Evolutionary conservation across 495 filamentous ascomycete genomes (phyloP).

Genomic region (Lasiosphaeria ovina): DNA sequence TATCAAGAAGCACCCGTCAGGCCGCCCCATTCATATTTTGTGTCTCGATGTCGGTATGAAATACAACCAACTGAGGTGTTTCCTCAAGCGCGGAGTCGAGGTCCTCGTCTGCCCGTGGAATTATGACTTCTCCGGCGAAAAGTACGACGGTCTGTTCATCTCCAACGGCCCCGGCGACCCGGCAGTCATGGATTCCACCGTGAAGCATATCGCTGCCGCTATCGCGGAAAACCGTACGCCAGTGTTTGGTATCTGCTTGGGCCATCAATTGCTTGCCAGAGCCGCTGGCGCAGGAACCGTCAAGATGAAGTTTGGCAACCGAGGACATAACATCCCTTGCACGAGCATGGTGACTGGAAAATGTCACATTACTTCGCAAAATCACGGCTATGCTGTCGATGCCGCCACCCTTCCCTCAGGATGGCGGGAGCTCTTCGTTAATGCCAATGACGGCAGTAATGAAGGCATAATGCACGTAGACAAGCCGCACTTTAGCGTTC

Average conservation of each 20-base stretch:
- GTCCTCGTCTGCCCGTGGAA: conserved; percentile 94
- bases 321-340: conserved; percentile 97
- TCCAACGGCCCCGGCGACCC: conserved; percentile 98
- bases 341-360: conserved; percentile 90
- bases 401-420: conserved; percentile 66
- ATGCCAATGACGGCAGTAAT: conserved; percentile 96
- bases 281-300: conserved; percentile 82
- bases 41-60: conserved; percentile 97
- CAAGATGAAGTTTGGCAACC: conserved; percentile 99
- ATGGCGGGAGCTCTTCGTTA: conserved; percentile 94
- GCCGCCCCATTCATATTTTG: conserved; percentile 78
- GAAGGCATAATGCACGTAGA: conserved; percentile 88
- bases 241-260: conserved; percentile 95
- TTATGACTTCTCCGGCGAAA: conserved; percentile 80
- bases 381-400: conserved; percentile 94
- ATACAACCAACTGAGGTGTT: conserved; percentile 92
- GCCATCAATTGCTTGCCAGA: conserved; percentile 90
- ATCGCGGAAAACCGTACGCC: conserved; percentile 74
- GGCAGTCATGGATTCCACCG: conserved; percentile 71
- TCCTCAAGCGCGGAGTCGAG: conserved; percentile 87
- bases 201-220: conserved; percentile 69
- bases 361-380: conserved; percentile 98
- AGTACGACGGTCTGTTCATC: conserved; percentile 95
- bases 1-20: conserved; percentile 75
- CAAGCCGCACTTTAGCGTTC: conserved; percentile 93